Conservation (phyloP, 2,329 filamentous ascomycete species). For the Pseudogymnoascus sp. region DNA sequence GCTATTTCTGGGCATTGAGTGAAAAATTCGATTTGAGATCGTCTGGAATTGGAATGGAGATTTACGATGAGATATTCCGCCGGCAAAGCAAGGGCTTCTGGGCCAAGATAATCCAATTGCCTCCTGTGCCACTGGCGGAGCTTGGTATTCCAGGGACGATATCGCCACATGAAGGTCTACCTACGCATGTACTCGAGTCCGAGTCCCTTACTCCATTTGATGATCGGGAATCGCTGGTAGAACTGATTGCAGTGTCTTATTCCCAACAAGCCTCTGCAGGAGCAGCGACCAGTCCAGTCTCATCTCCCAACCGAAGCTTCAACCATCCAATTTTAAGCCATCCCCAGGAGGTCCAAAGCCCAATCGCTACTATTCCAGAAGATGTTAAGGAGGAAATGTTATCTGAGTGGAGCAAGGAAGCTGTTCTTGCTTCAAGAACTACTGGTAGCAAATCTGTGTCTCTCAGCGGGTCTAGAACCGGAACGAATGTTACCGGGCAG, state of each 20-base stretch:
- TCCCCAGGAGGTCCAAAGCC: conserved; percentile 33
- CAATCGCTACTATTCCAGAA: conserved; percentile 52
- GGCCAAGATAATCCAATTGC: conserved; percentile 66
- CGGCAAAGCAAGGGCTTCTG: conserved; percentile 69
- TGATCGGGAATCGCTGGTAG: conserved; percentile 61
- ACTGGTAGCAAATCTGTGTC: conserved; percentile 65
- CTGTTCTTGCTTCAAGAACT: conserved; percentile 59
- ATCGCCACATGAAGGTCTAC: conserved; percentile 35
- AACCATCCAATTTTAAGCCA: conserved; percentile 51
- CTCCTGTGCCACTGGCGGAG: conserved; percentile 54
- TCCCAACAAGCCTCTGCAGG: conserved; percentile 50
- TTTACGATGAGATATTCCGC: conserved; percentile 68
- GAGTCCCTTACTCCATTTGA: conserved; percentile 69
- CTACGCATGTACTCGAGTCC: conserved; percentile 46
- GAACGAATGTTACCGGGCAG: conserved; percentile 42
- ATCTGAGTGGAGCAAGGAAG: conserved; percentile 70
- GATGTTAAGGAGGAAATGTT: conserved; percentile 68
- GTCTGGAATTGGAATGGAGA: conserved; percentile 58
- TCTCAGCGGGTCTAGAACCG: conserved; percentile 64
- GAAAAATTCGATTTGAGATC: conserved; percentile 71
- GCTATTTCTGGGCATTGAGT: conserved; percentile 75
- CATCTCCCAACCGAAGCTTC: conserved; percentile 59
- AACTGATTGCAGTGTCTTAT: conserved; percentile 67
- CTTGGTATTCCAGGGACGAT: conserved; percentile 47
- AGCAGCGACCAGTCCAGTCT: conserved; percentile 60